Conservation (phyloP, 305 asterid genomes). For the Solanum chacoense region DNA sequence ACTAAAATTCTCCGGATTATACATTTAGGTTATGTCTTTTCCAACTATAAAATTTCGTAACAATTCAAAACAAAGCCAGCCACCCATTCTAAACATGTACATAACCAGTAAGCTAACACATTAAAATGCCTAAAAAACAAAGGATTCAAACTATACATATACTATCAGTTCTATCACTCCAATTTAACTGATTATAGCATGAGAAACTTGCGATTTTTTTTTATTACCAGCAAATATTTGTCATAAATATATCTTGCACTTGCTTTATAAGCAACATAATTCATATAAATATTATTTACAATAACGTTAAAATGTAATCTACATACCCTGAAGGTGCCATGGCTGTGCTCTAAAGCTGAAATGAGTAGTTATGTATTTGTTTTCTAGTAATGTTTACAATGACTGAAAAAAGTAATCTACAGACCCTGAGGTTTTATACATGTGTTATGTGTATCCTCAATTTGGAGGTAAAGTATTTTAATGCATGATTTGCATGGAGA, state of each 20-base stretch:
- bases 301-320: background rate
- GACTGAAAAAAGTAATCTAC: background rate
- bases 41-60: background rate
- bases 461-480: background rate
- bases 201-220: background rate
- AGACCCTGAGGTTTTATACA: background rate
- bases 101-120: background rate
- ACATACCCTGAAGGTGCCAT: background rate
- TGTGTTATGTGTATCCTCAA: background rate
- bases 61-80: background rate
- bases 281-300: background rate
- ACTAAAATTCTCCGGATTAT: background rate
- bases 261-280: background rate
- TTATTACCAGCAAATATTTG: background rate
- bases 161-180: background rate
- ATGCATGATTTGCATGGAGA: background rate
- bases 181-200: background rate
- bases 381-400: background rate
- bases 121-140: background rate
- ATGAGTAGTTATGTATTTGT: background rate
- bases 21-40: background rate
- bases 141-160: background rate
- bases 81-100: background rate
- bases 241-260: background rate
- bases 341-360: background rate